Evolutionary conservation across 441 rosid genomes (phyloP).

Genomic region (Arabidopsis hybrid): DNA sequence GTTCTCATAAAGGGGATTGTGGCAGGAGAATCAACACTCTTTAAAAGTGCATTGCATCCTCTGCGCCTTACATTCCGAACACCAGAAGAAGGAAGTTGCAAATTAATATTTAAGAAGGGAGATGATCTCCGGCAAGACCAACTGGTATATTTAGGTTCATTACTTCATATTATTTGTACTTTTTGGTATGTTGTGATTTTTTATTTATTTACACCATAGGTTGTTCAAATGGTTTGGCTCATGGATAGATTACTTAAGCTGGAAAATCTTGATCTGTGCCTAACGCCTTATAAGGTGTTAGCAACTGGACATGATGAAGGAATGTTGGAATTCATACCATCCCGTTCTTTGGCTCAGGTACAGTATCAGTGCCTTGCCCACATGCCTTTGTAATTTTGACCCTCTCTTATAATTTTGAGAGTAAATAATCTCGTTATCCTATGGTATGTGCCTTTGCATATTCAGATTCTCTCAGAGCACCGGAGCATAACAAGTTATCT

Average conservation of each 20-base stretch:
- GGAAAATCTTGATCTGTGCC: constrained; percentile 91
- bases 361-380: not conserved
- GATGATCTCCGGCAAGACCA: constrained; percentile 99
- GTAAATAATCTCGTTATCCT: not conserved
- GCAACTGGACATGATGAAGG: constrained; percentile 99
- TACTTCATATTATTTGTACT: constrained; percentile 6
- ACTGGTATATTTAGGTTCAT: constrained; percentile 60
- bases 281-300: constrained; percentile 95
- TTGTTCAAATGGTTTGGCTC: constrained; percentile 98
- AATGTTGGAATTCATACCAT: constrained; percentile 97
- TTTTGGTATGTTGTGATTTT: constrained; percentile 6
- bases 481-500: constrained; percentile 92
- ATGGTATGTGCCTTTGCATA: constrained; percentile 29
- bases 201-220: constrained; percentile 48
- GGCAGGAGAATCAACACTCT: constrained; percentile 93
- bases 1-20: constrained; percentile 88
- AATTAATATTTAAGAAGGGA: constrained; percentile 95
- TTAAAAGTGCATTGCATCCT: constrained; percentile 93
- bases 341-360: constrained; percentile 95
- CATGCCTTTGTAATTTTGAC: constrained; percentile 1
- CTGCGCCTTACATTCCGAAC: constrained; percentile 88
- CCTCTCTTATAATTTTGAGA: not conserved
- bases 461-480: constrained; percentile 94
- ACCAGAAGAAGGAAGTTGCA: constrained; percentile 79
- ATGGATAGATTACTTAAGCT: constrained; percentile 98